These are phyloP conservation scores for Cornus florida DNA, from an alignment of 148 eudicot species.

Conservation along the genomic window DNA sequence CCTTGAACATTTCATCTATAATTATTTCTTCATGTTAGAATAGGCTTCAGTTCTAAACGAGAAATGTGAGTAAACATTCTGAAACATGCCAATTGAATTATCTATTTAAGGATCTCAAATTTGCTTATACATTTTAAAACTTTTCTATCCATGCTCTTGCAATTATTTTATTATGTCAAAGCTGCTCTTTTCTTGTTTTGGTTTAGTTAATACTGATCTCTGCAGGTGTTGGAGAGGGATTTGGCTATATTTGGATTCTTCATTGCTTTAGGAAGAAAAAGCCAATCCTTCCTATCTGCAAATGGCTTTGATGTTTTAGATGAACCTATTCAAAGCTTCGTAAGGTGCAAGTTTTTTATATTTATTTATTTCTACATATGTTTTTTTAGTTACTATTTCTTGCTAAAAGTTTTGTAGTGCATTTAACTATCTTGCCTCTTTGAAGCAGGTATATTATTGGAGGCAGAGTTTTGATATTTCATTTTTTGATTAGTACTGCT, in stretches of 20 bases:
- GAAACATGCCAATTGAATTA: neutral
- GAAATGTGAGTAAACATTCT: neutral
- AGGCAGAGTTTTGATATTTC: conserved; percentile 44
- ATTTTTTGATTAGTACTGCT: neutral
- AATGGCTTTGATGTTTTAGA: conserved; percentile 69
- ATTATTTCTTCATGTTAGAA: neutral
- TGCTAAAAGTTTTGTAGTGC: neutral
- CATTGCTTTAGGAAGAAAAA: conserved; percentile 92
- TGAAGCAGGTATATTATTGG: conserved; percentile 73
- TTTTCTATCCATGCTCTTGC: conserved; percentile 6
- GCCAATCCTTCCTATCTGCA: conserved; percentile 63
- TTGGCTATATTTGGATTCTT: conserved; percentile 95
- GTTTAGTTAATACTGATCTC: conserved; percentile 1
- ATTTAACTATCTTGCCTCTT: conserved; percentile 12
- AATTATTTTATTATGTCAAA: conserved; percentile 2
- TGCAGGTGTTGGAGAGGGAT: conserved; percentile 91
- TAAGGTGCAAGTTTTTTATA: conserved; percentile 45
- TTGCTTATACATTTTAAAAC: conserved; percentile 7
- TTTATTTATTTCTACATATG: neutral
- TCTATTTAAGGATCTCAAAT: neutral
- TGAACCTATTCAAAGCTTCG: conserved; percentile 74
- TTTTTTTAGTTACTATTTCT: neutral
- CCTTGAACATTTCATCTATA: neutral
- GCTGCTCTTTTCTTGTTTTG: neutral
- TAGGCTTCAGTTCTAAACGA: neutral